Evolutionary conservation across 1,139 yeast genomes (phyloP), one percentile per base, ranked within the genome.

Genomic region (Candida sp.): DNA sequence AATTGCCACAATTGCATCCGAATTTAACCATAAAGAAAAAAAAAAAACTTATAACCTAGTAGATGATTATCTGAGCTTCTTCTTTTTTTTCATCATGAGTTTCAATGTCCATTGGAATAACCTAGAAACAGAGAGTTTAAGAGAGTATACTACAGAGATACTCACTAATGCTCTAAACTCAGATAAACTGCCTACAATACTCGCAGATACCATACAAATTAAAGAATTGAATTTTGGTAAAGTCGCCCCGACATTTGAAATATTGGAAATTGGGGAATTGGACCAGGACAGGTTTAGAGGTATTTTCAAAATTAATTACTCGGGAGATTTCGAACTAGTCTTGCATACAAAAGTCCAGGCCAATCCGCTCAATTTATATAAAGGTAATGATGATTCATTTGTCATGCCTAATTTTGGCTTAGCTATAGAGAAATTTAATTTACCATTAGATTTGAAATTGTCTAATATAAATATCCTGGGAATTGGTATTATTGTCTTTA

Each of bases 331-430:
- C 25, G 82, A 82, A 44, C 78, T 88, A 44, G 86, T 95, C 1
- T 71, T 88, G 44, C 87, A 84, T 44, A 89, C 96, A 1, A 82
- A 85, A 46, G 90, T 89, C 8, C 90, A 87, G 61, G 96, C 96
- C 1, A 88, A 88, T 60, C 87, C 95, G 2, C 69, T 88, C 45
- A 84, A 84, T 50, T 87, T 87, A 36, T 83, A 85, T 57, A 70
- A 78, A 43, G 78, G 73, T 50, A 64, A 79, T 21, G 60, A 64
- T 42, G 82, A 75, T 15, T 47, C 60, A 12, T 88, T 87, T 56
- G 73, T 84, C 5, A 72, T 80, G 32, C 96, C 96, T 0, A 71
- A 75, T 27, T 85, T 88, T 53, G 71, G 82, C 21, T 75, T 84
- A 4, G 81, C 93, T 5, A 75, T 80, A 41, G 82, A 83, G 43